Conservation (phyloP, 768 basidiomycete species). For the Mycena kentingensis region DNA sequence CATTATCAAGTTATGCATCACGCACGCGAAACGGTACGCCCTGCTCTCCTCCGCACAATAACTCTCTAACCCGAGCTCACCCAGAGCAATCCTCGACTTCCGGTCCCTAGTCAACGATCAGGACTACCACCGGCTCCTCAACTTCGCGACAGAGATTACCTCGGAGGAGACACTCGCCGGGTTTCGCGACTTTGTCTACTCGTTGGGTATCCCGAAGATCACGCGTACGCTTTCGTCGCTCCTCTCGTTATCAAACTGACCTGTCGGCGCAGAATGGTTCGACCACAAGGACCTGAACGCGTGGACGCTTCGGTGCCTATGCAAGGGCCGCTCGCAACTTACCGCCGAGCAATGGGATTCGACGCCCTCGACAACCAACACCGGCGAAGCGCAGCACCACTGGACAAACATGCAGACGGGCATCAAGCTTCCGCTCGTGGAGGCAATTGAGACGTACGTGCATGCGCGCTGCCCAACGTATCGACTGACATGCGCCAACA, state of each 20-base stretch:
- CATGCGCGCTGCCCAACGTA: neutral
- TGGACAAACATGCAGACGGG: constrained; percentile 25
- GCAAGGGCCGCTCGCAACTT: constrained; percentile 23
- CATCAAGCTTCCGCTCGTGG: constrained; percentile 20
- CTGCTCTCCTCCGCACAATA: neutral
- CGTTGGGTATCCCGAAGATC: too few species aligned
- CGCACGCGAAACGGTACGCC: constrained; percentile 9
- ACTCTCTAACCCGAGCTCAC: neutral
- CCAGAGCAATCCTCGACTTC: neutral
- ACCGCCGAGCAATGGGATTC: constrained; percentile 20
- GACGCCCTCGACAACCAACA: constrained; percentile 22
- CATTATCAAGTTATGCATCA: constrained; percentile 4
- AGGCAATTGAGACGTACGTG: constrained; percentile 12
- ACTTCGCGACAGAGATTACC: neutral
- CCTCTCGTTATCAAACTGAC: too few species aligned
- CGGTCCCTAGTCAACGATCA: neutral
- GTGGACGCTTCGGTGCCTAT: constrained; percentile 24
- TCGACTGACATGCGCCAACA: neutral
- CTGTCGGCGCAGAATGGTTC: constrained; percentile 20
- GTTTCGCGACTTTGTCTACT: too few species aligned
- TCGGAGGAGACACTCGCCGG: too few species aligned
- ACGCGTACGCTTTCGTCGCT: too few species aligned
- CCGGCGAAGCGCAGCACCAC: constrained; percentile 23
- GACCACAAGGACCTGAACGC: constrained; percentile 21
- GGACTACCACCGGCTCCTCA: neutral